Base-by-base conservation (phyloP, 2,329 filamentous ascomycete species). In the Exophiala lecanii-corni region DNA sequence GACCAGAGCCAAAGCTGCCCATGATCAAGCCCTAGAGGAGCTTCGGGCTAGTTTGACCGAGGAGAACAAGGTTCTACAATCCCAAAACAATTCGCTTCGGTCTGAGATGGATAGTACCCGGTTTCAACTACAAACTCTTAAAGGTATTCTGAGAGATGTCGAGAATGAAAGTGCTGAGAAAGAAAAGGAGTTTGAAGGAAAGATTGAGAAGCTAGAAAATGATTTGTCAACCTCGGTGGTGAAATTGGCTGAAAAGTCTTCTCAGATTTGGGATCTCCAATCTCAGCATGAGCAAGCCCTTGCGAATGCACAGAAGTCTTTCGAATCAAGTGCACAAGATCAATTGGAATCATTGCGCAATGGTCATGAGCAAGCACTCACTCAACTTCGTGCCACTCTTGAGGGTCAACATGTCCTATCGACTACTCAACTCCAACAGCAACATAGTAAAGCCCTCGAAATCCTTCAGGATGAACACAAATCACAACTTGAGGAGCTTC, bases 1-100 rank as follows among this genome's bases (percentile, higher is more conserved):
- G 26, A 31, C 13, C 31, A 37, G 38, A 16, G 20, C 39, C 7
- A 36, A 49, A 13, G 31, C 35, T 3, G 25, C 6, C 18, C 40
- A 39, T 6, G 44, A 48, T 7, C 19, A 42, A 20, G 44, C 50
- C 3, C 36, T 49, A 3, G 41, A 47, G 17, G 44, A 50, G n/a
- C 15, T 45, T 23, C 39, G 39, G 13, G 37, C 47, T 28, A 38
- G 21, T 15, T 54, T 66, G 4, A 43, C 41, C 9, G 61, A 64
- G 38, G 57, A 59, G 10, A 60, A 59, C 30, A 60, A 58, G 20
- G 57, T 58, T 21, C 44, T 61, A n/a, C 63, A 67, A 23, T 59
- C 65, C 9, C 57, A 58, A 23, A 53, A 54, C 13, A 59, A 54
- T 21, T 59, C 62, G 6, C 59, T 62, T 9, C 60, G 63, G 40